Base-by-base conservation (phyloP, 805 yeast species). In the Blastobotrys robertii region DNA sequence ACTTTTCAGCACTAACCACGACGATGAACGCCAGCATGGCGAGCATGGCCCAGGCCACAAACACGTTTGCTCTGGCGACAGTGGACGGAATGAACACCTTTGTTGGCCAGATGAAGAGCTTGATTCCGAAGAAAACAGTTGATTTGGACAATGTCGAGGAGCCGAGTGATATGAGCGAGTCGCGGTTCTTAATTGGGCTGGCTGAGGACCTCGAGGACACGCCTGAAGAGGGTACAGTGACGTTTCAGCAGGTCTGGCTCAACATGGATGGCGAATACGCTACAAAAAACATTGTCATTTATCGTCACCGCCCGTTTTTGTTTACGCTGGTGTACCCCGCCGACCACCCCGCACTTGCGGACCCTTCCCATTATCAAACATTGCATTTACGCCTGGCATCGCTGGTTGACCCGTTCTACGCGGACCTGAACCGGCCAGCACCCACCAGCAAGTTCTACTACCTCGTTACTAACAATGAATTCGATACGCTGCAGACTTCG, bases 361-460 rank as follows among this genome's bases (percentile, higher is more conserved):
- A 32, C 28, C 13, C 40, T 11, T 14, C 19, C 13, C 35, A 41
- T 33, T 55, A 51, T 44, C 25, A 41, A 7, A 38, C 45, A 2
- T 45, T 55, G n/a, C 55, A 55, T 43, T 44, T 48, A 4, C 48
- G 50, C 13, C 44, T 55, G 29, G 57, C 56, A 5, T 48, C 59
- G 3, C 35, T 55, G 30, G 39, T 49, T 3, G 59, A 55, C 34
- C 56, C 59, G 2, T 39, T 55, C 13, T 44, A 37, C 40, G 19
- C 48, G 3, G 59, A 55, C 19, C 30, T 53, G 34, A 41, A 32
- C 11, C 39, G 22, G 28, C 7, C 33, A 6, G 30, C 30, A 25
- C 35, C 30, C 42, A 31, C 9, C 29, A 37, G 14, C 7, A 44
- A 44, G 25, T 54, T 54, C 37, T 55, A 43, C 37, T 55, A 52